Conservation (phyloP, 306 rosid genomes). For the Ammopiptanthus mongolicus region DNA sequence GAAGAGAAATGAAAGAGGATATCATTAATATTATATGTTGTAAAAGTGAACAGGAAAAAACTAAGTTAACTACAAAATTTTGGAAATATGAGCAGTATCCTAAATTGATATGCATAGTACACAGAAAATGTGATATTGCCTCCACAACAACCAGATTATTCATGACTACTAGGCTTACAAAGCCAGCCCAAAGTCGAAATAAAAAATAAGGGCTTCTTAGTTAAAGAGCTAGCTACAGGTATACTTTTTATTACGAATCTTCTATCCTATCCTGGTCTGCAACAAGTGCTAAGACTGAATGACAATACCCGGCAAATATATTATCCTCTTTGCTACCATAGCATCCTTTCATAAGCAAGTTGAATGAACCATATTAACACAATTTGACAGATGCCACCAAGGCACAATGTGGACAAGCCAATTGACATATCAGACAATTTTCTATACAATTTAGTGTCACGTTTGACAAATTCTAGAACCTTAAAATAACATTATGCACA, state of each 20-base stretch:
- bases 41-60: neutral
- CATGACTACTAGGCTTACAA: neutral
- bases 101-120: neutral
- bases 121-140: neutral
- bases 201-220: no score
- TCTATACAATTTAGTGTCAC: neutral
- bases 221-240: neutral
- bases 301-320: no score
- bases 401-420: neutral
- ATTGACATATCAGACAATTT: neutral
- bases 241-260: neutral
- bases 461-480: neutral
- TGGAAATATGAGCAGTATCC: neutral
- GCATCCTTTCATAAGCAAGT: no score
- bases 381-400: slow-evolving; percentile 3
- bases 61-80: neutral
- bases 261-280: neutral
- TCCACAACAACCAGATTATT: slow-evolving; percentile 11
- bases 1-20: slow-evolving; percentile 14
- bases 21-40: neutral
- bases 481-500: neutral
- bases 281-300: no score
- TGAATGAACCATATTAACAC: neutral
- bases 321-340: no score
- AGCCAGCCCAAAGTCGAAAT: no score